Conservation (phyloP, 306 rosid species). For the Astragalus membranaceus region DNA sequence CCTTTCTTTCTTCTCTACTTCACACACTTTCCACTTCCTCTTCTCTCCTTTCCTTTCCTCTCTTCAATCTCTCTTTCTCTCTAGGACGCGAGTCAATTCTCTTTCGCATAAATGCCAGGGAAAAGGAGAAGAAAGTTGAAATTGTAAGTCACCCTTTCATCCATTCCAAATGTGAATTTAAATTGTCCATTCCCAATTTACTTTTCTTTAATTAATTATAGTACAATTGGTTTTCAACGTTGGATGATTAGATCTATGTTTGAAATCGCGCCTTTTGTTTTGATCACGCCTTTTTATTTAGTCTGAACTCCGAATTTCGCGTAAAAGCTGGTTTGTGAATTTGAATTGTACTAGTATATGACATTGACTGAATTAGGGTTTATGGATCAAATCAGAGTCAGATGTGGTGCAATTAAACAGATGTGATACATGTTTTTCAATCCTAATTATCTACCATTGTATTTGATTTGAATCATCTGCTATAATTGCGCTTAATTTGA, state of each 20-base stretch:
- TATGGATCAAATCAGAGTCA: conserved; percentile 7
- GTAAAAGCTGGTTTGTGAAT: neutral
- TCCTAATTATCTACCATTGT: neutral
- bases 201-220: neutral
- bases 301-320: conserved; percentile 19
- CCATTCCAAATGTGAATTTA: neutral
- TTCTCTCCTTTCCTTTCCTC: neutral
- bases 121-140: conserved; percentile 54
- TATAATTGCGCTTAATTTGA: neutral
- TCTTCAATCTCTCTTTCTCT: neutral
- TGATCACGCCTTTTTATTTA: neutral
- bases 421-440: neutral
- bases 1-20: neutral
- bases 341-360: neutral
- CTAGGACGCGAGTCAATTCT: neutral
- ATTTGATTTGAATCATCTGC: neutral
- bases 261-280: neutral
- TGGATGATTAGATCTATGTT: conserved; percentile 19
- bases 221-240: neutral
- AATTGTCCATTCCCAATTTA: neutral
- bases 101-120: conserved; percentile 40
- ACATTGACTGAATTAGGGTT: conserved; percentile 29
- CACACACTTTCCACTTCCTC: neutral
- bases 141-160: conserved; percentile 40
- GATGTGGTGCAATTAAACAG: neutral